These are phyloP conservation scores for Lactarius sp. DNA, from an alignment of 768 basidiomycete genomes.

Conservation along the genomic window DNA sequence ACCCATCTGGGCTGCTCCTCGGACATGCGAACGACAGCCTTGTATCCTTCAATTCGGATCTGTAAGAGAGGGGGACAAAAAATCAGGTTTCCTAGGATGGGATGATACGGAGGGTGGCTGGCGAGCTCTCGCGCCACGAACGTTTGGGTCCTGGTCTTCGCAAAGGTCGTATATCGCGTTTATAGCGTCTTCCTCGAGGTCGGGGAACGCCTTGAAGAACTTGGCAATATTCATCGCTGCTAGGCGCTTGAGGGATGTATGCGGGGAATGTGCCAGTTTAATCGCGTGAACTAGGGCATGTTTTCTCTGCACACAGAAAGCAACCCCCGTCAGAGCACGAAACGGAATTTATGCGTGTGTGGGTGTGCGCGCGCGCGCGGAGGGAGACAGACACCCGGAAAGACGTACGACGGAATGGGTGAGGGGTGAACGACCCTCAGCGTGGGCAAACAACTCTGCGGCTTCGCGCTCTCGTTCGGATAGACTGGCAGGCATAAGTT, in stretches of 20 bases:
- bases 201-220: conserved; percentile 64
- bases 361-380: neutral
- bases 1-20: conserved; percentile 51
- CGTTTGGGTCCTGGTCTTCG: conserved; percentile 57
- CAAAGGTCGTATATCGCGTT: conserved; percentile 77
- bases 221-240: conserved; percentile 52
- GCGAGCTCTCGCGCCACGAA: conserved; percentile 28
- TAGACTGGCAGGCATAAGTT: conserved; percentile 11
- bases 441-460: conserved; percentile 41
- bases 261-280: conserved; percentile 45
- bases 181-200: conserved; percentile 68
- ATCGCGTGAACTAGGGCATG: conserved; percentile 51
- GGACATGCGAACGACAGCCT: conserved; percentile 50
- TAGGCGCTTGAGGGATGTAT: conserved; percentile 47
- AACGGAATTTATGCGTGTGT: neutral
- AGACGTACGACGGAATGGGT: conserved; percentile 38
- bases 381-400: neutral
- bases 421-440: conserved; percentile 37
- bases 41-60: conserved; percentile 69
- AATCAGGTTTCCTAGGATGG: neutral
- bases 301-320: conserved; percentile 39
- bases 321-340: conserved; percentile 3
- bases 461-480: conserved; percentile 39
- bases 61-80: conserved; percentile 27
- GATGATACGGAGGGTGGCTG: neutral